phyloP scores from a whole-genome alignment of 768 basidiomycete species.

The Panaeolus cyanescens region DNA sequence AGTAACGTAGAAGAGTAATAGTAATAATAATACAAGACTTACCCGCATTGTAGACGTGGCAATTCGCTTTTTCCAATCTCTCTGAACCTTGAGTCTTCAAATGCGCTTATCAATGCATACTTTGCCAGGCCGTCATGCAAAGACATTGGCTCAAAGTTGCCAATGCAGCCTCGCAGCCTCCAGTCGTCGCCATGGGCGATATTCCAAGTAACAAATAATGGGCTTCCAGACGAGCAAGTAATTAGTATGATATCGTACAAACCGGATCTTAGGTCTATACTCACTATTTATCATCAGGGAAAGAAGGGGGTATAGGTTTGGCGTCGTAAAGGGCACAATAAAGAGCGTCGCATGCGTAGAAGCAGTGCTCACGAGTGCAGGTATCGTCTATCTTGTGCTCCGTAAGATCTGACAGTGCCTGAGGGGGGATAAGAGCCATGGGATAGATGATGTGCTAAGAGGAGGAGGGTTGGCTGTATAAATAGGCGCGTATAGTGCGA shows the following conservation, averaged over 20 bases:
- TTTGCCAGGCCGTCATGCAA: conserved; percentile 80
- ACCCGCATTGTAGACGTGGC: conserved; percentile 85
- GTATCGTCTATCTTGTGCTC: conserved; percentile 38
- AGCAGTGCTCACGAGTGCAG: conserved; percentile 78
- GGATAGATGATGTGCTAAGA: conserved; percentile 19
- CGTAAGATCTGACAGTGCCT: conserved; percentile 42
- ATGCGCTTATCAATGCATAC: conserved; percentile 91
- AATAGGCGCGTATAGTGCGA: neutral
- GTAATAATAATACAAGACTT: conserved; percentile 31
- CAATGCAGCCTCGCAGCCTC: conserved; percentile 90
- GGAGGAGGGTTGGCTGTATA: conserved; percentile 9
- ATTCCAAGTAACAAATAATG: conserved; percentile 98
- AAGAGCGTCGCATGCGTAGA: conserved; percentile 78
- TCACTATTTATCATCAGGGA: conserved; percentile 79
- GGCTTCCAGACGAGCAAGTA: conserved; percentile 45
- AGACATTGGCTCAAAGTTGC: conserved; percentile 80
- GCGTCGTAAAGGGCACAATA: conserved; percentile 71
- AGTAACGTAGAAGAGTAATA: neutral
- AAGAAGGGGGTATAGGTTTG: conserved; percentile 60
- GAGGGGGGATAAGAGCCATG: conserved; percentile 61
- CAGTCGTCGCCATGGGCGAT: conserved; percentile 62
- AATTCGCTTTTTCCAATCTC: conserved; percentile 80
- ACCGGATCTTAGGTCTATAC: conserved; percentile 22
- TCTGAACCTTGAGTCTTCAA: conserved; percentile 85
- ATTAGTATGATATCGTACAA: neutral